Percentiles rank a stretch among this genome's conserved stretches.
Evolutionary conservation across 257 asterid species (phyloP).

Genomic region (Przewalskia tangutica): DNA sequence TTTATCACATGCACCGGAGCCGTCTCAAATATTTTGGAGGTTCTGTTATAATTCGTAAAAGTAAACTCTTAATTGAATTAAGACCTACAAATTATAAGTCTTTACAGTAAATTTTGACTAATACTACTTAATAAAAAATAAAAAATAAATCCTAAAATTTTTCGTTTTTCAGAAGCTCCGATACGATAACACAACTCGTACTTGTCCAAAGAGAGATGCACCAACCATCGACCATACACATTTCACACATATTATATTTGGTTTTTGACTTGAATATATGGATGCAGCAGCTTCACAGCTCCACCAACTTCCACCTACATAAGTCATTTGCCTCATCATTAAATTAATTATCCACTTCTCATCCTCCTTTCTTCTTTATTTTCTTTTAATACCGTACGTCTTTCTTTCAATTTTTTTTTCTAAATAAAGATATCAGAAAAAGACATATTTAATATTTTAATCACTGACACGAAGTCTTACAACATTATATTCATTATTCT

Average conservation of each 20-base stretch:
- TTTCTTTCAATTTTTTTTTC: background rate
- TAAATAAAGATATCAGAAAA: background rate
- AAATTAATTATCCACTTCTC: background rate
- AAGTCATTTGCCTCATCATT: background rate
- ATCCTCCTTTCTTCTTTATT: background rate
- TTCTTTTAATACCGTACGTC: too few relatives aligned
- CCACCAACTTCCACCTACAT: slow-evolving; percentile 2
- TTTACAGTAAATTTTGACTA: too few relatives aligned
- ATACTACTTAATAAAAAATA: too few relatives aligned
- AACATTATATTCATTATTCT: background rate
- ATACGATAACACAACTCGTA: too few relatives aligned
- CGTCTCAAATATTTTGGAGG: too few relatives aligned
- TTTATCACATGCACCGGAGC: background rate
- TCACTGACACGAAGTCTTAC: background rate
- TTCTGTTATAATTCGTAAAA: too few relatives aligned
- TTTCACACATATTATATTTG: background rate
- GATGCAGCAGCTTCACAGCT: slow-evolving; percentile 1
- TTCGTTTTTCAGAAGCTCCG: too few relatives aligned
- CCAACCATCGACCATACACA: background rate
- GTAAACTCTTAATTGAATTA: too few relatives aligned
- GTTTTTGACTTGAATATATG: background rate
- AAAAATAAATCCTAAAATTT: too few relatives aligned
- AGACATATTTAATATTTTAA: background rate
- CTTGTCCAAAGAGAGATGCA: too few relatives aligned
- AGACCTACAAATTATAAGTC: too few relatives aligned